phyloP scores from a whole-genome alignment of 176 grass and related monocot genomes.

The Aegilops tauschii region DNA sequence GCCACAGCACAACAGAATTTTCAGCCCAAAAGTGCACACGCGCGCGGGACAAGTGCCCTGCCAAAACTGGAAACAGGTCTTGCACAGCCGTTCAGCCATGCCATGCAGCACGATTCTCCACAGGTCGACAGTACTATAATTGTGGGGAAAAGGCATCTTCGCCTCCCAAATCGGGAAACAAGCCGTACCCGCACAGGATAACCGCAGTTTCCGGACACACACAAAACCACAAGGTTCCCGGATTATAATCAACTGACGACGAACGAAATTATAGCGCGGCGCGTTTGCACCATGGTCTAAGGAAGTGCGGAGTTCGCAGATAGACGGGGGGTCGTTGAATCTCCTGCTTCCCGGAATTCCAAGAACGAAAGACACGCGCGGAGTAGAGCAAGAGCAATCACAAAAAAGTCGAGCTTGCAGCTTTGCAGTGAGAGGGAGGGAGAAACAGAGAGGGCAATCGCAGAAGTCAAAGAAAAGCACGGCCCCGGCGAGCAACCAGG shows the following conservation, averaged over 20 bases:
- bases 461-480: not conserved
- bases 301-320: not conserved
- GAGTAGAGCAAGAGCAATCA: not conserved
- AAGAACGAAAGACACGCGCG: not conserved
- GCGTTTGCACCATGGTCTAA: not conserved
- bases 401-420: not conserved
- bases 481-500: not conserved
- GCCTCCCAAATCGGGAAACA: conserved; percentile 41
- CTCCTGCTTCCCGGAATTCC: not conserved
- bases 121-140: conserved; percentile 32
- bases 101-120: conserved; percentile 35
- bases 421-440: not conserved
- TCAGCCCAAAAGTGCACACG: conserved; percentile 20
- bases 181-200: conserved; percentile 2
- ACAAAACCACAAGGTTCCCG: not conserved
- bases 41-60: conserved; percentile 15
- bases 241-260: conserved; percentile 19
- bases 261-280: not conserved
- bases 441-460: not conserved
- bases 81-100: conserved; percentile 7
- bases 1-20: not conserved
- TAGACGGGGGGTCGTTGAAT: not conserved
- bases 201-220: not conserved
- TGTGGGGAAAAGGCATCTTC: conserved; percentile 30
- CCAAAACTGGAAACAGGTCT: conserved; percentile 38